These are phyloP conservation scores for Microsporum ferrugineum DNA, from an alignment of 2,329 filamentous ascomycete species.

Conservation along the genomic window DNA sequence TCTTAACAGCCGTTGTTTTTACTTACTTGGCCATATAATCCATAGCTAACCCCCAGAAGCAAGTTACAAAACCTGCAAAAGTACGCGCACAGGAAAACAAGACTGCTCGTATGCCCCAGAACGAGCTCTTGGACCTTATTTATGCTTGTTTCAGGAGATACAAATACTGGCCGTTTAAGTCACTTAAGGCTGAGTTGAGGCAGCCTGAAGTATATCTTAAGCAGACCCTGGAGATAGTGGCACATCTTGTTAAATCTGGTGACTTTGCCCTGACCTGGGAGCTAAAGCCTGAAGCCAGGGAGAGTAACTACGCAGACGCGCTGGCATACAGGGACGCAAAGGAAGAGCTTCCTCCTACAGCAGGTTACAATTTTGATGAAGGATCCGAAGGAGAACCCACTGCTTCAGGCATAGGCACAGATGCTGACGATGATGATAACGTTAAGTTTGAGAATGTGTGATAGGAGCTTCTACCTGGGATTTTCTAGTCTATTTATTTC, in stretches of 20 bases:
- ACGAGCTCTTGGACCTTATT: conserved; percentile 76
- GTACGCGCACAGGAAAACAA: conserved; percentile 58
- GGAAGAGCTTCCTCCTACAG: conserved; percentile 39
- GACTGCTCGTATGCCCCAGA: conserved; percentile 76
- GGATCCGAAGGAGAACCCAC: conserved; percentile 41
- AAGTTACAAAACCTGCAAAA: conserved; percentile 44
- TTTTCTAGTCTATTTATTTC: background rate
- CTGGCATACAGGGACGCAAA: conserved; percentile 38
- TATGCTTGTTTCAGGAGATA: conserved; percentile 74
- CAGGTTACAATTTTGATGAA: conserved; percentile 38
- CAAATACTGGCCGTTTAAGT: conserved; percentile 89
- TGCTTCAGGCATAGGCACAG: conserved; percentile 43
- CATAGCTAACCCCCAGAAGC: conserved; percentile 18
- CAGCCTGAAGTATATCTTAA: conserved; percentile 94
- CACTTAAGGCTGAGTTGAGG: conserved; percentile 61
- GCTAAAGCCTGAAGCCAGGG: conserved; percentile 58
- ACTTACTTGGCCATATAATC: conserved; percentile 3
- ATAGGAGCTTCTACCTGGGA: conserved; percentile 9
- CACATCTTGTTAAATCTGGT: conserved; percentile 69
- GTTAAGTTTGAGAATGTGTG: conserved; percentile 73
- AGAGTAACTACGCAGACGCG: conserved; percentile 38
- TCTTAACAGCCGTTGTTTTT: conserved; percentile 6
- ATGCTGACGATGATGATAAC: conserved; percentile 52
- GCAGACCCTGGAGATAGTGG: conserved; percentile 70
- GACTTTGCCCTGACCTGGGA: conserved; percentile 79